Base-by-base conservation (phyloP, 805 yeast genomes). In the Sugiyamaella boreocaroliniensis region DNA sequence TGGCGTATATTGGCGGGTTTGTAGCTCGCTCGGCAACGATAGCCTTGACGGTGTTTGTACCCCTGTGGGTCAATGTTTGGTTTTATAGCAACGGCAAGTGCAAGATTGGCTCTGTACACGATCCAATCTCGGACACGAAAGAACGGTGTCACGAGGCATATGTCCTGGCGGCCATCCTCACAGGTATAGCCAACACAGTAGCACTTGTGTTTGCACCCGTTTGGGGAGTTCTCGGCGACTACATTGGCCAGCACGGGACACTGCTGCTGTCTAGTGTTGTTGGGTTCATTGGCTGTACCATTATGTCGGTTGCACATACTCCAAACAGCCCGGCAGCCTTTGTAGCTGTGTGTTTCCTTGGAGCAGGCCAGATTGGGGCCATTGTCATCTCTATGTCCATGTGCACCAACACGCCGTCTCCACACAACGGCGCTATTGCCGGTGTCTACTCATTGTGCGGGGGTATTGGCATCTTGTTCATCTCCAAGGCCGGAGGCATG, bases 381-480 rank as follows among this genome's bases (percentile, higher is more conserved):
- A 77, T 82, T 37, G 76, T 83, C 47, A 73, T 79, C 19, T 81
- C 88, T 32, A 79, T 83, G 81, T 79, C 87, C 7, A 70, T 84
- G 59, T 74, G 79, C 32, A 74, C 78, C 5, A 77, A 75, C 49
- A 67, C 69, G 40, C 71, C 74, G 29, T 67, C 74, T 34, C 68
- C 66, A 19, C 69, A 74, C 52, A 77, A 79, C 47, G 88, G 88
- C n/a, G 73, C 85, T 2, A 75, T 85, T 42, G 76, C 84, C 48
- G 92, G 92, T 6, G 78, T 82, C 11, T 82, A 81, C 63, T 77
- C 84, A n/a, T 75, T 85, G 51, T 71, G 76, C 57, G 89, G 89
- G 15, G 87, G 87, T 0, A 48, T 81, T 7, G 92, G 92, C 1
- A 82, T 84, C 26, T 67, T 85, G 52, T 49, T 81, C 1, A 68